Base-by-base conservation (phyloP, 768 basidiomycete genomes). In the Lactifluus volemus region DNA sequence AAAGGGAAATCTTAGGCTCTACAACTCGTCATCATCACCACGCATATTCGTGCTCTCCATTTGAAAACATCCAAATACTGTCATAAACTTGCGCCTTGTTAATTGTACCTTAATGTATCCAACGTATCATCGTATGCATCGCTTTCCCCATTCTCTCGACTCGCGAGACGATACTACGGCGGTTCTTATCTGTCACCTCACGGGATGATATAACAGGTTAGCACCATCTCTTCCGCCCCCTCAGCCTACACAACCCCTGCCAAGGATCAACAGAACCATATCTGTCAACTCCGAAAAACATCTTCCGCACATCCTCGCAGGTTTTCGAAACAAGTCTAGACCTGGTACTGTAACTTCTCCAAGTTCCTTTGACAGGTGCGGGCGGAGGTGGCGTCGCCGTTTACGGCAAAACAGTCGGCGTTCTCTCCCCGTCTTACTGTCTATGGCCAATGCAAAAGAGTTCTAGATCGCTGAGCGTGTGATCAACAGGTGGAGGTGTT, bases 271-370 rank as follows among this genome's bases (percentile, higher is more conserved):
- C 5, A 36, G 36, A n/a, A n/a, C 14, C 10, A n/a, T 9, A 15
- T 17, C 45, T 34, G 29, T 36, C 34, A 41, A 32, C 15, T 53
- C 29, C 32, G 36, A 10, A 48, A n/a, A 19, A 34, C 41, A 15
- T 19, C 14, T 42, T 34, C 30, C 32, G 6, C 21, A 21, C 21
- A 21, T n/a, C 39, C 14, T 50, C 57, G 89, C 36, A 87, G 68
- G 39, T 88, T 86, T 73, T 93, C 91, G 70, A 93, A 21, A 94
- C 71, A 94, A 93, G 17, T 86, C 89, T 54, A 92, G 70, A 78
- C 92, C 92, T 72, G 90, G 88, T 2, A 89, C 90, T 4, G 86
- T 88, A 53, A 92, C 71, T 4, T 85, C 86, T 12, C 84, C 82
- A n/a, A 51, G 69, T 49, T 61, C 71, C 63, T 51, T 70, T 64